Conservation (phyloP, 192 early-diverging fungal genomes). For the Rhizophlyctis rosea region DNA sequence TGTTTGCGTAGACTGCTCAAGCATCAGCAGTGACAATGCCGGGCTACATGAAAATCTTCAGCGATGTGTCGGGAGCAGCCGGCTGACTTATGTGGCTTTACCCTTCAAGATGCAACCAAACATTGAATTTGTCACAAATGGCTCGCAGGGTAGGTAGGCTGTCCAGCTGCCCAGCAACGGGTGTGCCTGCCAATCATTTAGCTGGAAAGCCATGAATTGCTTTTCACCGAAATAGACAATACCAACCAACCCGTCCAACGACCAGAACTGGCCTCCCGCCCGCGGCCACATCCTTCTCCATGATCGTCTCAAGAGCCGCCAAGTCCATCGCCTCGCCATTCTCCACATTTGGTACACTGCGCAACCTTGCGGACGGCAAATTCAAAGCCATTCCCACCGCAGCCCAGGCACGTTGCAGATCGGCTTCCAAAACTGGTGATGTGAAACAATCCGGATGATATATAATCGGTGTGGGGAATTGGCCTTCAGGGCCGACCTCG, state of each 20-base stretch:
- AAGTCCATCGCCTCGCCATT: conserved; percentile 11
- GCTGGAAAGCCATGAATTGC: too few relatives aligned
- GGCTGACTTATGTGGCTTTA: background rate
- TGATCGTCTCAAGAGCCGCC: conserved; percentile 1
- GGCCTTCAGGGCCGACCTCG: too few relatives aligned
- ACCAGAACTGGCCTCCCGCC: conserved; percentile 2
- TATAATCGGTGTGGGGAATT: conserved; percentile 2
- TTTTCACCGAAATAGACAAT: conserved; percentile 1
- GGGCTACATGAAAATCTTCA: too few relatives aligned
- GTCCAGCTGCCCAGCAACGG: conserved; percentile 13
- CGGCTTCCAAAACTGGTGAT: background rate
- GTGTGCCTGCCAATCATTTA: background rate
- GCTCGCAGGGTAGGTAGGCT: background rate
- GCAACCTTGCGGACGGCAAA: conserved; percentile 3
- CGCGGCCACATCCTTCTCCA: conserved; percentile 1
- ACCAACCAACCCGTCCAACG: background rate
- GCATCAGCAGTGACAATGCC: too few relatives aligned
- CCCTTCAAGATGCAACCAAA: conserved; percentile 26
- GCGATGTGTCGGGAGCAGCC: background rate
- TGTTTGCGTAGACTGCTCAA: too few relatives aligned
- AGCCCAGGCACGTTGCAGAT: background rate
- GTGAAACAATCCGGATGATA: conserved; percentile 7
- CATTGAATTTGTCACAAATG: conserved; percentile 4
- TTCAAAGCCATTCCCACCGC: background rate
- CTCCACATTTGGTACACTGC: conserved; percentile 9